These are phyloP conservation scores for Dactylellina leptospora DNA, from an alignment of 2,329 filamentous ascomycete genomes.

Conservation along the genomic window DNA sequence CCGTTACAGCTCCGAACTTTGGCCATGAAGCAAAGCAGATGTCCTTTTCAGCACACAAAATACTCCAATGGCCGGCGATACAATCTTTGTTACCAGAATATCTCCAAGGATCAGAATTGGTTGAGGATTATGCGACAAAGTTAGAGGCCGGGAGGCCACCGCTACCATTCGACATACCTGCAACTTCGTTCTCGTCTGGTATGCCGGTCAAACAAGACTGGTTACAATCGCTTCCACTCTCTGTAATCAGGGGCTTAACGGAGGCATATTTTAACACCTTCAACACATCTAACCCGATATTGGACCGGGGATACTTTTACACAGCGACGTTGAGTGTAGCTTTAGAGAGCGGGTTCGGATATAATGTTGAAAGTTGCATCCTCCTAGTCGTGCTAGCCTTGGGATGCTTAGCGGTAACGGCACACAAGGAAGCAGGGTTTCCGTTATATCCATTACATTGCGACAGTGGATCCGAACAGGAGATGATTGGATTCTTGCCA, in stretches of 20 bases:
- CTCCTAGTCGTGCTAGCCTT: slow-evolving; percentile 66
- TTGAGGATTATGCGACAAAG: slow-evolving; percentile 65
- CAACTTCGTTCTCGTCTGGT: slow-evolving; percentile 51
- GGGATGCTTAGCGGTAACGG: slow-evolving; percentile 65
- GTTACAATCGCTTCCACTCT: slow-evolving; percentile 64
- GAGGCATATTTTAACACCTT: slow-evolving; percentile 68
- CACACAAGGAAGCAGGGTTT: slow-evolving; percentile 65
- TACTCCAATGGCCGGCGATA: slow-evolving; percentile 65
- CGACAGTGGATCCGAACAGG: slow-evolving; percentile 60
- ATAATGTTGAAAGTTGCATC: slow-evolving; percentile 66
- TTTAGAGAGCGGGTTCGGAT: slow-evolving; percentile 65
- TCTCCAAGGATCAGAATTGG: slow-evolving; percentile 61
- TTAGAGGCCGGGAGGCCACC: slow-evolving; percentile 64
- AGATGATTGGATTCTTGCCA: slow-evolving; percentile 52
- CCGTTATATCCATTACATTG: slow-evolving; percentile 26
- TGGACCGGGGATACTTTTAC: slow-evolving; percentile 66
- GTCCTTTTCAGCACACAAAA: slow-evolving; percentile 62
- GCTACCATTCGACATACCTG: slow-evolving; percentile 61
- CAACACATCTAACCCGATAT: slow-evolving; percentile 65
- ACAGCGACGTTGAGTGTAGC: slow-evolving; percentile 64
- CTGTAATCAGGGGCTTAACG: slow-evolving; percentile 65
- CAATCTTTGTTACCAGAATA: slow-evolving; percentile 62
- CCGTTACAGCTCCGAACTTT: slow-evolving; percentile 9
- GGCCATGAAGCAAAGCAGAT: slow-evolving; percentile 39
- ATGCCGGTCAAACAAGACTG: slow-evolving; percentile 59